Conservation (phyloP, 208 protist species). For the Trypanosoma platydactyli region DNA sequence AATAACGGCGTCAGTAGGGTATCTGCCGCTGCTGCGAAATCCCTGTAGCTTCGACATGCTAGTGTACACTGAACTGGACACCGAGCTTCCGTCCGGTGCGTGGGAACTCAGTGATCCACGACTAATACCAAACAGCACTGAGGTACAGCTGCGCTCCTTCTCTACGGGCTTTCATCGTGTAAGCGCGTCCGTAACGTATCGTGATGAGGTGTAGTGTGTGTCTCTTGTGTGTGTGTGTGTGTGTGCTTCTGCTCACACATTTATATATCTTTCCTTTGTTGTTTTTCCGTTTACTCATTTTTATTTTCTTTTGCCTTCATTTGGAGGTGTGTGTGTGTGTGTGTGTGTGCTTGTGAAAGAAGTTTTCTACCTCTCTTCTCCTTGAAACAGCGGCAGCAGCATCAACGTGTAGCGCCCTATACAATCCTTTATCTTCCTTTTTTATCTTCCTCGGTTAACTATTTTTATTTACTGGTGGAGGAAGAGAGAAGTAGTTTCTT, state of each 20-base stretch:
- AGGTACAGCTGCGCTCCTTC: slow-evolving; percentile 96
- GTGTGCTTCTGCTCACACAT: slow-evolving; percentile 13
- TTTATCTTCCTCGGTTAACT: too few species aligned
- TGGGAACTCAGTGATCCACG: slow-evolving; percentile 97
- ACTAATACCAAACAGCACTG: slow-evolving; percentile 89
- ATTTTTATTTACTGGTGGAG: too few species aligned
- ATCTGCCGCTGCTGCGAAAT: slow-evolving; percentile 93
- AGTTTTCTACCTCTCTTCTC: too few species aligned
- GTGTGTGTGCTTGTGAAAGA: too few species aligned
- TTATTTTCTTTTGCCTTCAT: too few species aligned
- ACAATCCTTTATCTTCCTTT: too few species aligned
- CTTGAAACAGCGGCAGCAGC: too few species aligned
- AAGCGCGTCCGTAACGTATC: slow-evolving; percentile 86
- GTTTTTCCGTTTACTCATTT: too few species aligned
- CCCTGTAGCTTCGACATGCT: slow-evolving; percentile 92
- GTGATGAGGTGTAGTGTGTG: slow-evolving; percentile 12
- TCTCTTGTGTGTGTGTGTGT: slow-evolving; percentile 3
- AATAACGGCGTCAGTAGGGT: slow-evolving; percentile 96
- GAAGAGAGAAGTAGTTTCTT: too few species aligned
- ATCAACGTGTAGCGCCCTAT: too few species aligned
- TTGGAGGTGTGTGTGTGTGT: too few species aligned
- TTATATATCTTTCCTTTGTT: too few species aligned
- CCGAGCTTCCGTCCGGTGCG: slow-evolving; percentile 67
- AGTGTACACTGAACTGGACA: slow-evolving; percentile 89
- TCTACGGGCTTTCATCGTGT: slow-evolving; percentile 92